These are phyloP conservation scores for Cadophora sp. DNA, from an alignment of 2,329 filamentous ascomycete species.

Conservation along the genomic window DNA sequence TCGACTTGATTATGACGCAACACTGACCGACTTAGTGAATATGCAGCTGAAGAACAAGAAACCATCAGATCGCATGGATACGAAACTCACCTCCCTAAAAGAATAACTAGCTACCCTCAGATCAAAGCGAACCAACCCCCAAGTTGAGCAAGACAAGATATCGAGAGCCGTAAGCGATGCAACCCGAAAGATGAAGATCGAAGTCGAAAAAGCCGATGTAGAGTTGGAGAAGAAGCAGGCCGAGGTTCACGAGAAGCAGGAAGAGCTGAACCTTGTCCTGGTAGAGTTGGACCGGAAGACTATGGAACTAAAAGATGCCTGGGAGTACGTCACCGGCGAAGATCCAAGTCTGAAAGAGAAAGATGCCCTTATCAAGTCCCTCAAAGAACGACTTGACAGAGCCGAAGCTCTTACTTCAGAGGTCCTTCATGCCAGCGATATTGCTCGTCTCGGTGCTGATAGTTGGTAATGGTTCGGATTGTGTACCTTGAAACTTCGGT, in stretches of 20 bases:
- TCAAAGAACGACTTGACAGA: background rate
- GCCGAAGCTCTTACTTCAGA: background rate
- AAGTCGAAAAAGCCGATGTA: background rate
- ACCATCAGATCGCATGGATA: background rate
- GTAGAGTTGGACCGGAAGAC: slow-evolving; percentile 1
- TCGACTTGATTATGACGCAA: background rate
- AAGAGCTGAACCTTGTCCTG: background rate
- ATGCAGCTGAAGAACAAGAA: background rate
- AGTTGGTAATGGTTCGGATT: too few relatives aligned
- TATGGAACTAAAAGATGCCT: background rate
- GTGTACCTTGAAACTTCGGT: too few relatives aligned
- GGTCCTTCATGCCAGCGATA: too few relatives aligned
- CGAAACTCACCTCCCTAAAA: background rate
- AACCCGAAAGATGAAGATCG: background rate
- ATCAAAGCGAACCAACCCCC: background rate
- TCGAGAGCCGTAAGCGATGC: background rate
- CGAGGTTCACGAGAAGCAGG: background rate
- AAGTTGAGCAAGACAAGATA: background rate
- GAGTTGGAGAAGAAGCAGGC: background rate
- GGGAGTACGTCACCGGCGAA: background rate
- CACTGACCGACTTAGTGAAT: background rate
- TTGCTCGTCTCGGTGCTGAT: too few relatives aligned
- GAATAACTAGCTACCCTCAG: background rate
- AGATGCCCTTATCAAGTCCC: background rate
- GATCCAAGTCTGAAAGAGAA: background rate